These are phyloP conservation scores for Aspergillus sclerotioniger DNA, from an alignment of 495 filamentous ascomycete genomes.

Conservation along the genomic window DNA sequence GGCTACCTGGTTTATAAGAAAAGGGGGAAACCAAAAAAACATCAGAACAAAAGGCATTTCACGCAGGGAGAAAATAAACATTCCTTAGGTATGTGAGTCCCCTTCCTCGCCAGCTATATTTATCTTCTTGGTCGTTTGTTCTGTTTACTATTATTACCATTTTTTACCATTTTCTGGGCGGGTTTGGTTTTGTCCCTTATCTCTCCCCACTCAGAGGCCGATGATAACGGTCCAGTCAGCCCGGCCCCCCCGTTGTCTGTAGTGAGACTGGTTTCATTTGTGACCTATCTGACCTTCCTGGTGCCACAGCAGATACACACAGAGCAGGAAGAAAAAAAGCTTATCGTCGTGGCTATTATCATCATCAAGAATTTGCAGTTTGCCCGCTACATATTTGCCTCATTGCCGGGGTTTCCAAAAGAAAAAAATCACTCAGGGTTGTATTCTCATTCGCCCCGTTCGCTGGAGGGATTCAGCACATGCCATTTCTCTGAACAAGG, in stretches of 20 bases:
- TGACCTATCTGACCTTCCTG: slow-evolving; percentile 20
- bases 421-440: slow-evolving; percentile 18
- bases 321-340: slow-evolving; percentile 15
- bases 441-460: slow-evolving; percentile 17
- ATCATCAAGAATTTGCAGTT: slow-evolving; percentile 5
- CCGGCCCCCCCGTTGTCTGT: slow-evolving; percentile 6
- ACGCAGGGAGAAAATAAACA: slow-evolving; percentile 6
- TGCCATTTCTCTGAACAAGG: slow-evolving; percentile 10
- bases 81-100: slow-evolving; percentile 7
- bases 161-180: slow-evolving; percentile 6
- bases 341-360: slow-evolving; percentile 21
- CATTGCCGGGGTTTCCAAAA: slow-evolving; percentile 9
- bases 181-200: slow-evolving; percentile 22
- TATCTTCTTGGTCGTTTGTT: background rate
- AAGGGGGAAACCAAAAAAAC: background rate
- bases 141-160: slow-evolving; percentile 1
- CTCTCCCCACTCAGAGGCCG: slow-evolving; percentile 29
- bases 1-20: background rate
- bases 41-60: slow-evolving; percentile 2
- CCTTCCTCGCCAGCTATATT: slow-evolving; percentile 1
- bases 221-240: slow-evolving; percentile 21
- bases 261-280: background rate
- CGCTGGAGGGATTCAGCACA: slow-evolving; percentile 9
- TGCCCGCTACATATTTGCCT: slow-evolving; percentile 20
- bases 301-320: slow-evolving; percentile 19